Conservation (phyloP, 2,329 filamentous ascomycete species). For the Ascocoryne sarcoides region DNA sequence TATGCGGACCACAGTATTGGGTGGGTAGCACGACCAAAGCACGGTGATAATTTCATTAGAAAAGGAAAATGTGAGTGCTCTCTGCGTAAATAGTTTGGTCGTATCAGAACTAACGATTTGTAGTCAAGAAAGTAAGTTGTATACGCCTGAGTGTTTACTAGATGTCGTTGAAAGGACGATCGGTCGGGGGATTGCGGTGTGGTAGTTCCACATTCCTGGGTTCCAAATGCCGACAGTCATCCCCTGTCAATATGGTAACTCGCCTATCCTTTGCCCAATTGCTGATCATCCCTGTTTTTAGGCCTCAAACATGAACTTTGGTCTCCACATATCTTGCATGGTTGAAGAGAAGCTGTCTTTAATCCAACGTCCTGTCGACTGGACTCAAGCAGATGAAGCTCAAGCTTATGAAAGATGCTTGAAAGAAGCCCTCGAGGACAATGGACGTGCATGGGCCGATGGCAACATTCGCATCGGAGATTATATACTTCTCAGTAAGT, state of each 20-base stretch:
- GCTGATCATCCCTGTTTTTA: constrained; percentile 30
- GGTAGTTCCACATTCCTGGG: neutral
- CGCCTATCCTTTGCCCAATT: neutral
- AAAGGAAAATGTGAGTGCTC: constrained; percentile 43
- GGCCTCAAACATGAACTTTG: constrained; percentile 67
- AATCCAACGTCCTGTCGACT: constrained; percentile 48
- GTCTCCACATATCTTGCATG: constrained; percentile 56
- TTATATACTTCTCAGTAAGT: constrained; percentile 59
- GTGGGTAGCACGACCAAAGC: constrained; percentile 57
- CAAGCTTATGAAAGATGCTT: constrained; percentile 57
- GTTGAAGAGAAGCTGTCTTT: constrained; percentile 59
- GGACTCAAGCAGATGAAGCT: constrained; percentile 62
- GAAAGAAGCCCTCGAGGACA: constrained; percentile 55
- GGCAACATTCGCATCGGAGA: constrained; percentile 81
- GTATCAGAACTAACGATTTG: constrained; percentile 10
- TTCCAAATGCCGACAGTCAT: no score
- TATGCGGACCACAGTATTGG: constrained; percentile 62
- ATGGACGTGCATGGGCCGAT: constrained; percentile 69
- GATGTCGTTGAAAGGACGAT: no score
- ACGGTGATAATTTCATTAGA: constrained; percentile 53
- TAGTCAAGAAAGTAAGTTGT: constrained; percentile 33
- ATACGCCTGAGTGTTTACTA: neutral
- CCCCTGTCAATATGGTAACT: no score
- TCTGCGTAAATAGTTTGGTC: neutral
- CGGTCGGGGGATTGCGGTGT: neutral